phyloP scores from a whole-genome alignment of 139 green algal species.

The Chlamydomonas applanata region DNA sequence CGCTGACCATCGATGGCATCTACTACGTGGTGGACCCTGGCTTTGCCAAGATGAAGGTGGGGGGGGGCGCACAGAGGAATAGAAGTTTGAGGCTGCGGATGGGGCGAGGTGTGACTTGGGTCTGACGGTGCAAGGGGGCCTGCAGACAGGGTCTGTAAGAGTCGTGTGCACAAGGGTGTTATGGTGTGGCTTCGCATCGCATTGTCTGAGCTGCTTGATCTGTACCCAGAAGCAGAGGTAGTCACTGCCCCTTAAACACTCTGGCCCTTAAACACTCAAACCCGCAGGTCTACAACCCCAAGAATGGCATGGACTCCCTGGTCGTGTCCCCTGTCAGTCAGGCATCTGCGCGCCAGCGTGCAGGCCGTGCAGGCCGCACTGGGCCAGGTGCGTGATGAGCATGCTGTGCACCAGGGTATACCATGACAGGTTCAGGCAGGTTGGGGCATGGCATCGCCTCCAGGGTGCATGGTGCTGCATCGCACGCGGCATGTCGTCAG shows the following conservation, averaged over 20 bases:
- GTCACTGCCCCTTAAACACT: slow-evolving; percentile 9
- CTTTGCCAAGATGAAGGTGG: slow-evolving; percentile 81
- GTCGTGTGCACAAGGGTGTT: no score
- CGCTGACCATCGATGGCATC: slow-evolving; percentile 98
- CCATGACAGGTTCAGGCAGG: no score
- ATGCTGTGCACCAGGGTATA: no score
- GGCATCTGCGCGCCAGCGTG: slow-evolving; percentile 86
- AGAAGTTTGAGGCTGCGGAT: no score
- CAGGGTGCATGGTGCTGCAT: no score
- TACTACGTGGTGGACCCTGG: slow-evolving; percentile 61
- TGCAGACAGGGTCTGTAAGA: no score
- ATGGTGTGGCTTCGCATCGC: neutral
- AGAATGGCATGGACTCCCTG: slow-evolving; percentile 94
- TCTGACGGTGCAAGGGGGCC: no score
- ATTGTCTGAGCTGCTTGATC: neutral
- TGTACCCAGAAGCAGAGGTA: neutral
- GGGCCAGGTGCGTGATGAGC: slow-evolving; percentile 54
- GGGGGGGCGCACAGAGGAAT: no score
- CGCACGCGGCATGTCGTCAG: no score
- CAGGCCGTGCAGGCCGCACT: slow-evolving; percentile 92
- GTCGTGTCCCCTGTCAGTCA: slow-evolving; percentile 94
- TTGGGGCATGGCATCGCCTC: no score
- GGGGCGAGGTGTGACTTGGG: no score
- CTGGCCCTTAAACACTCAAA: no score
- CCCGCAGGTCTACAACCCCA: slow-evolving; percentile 80